Conservation (phyloP, 2,329 filamentous ascomycete genomes). For the Monosporascus ibericus region DNA sequence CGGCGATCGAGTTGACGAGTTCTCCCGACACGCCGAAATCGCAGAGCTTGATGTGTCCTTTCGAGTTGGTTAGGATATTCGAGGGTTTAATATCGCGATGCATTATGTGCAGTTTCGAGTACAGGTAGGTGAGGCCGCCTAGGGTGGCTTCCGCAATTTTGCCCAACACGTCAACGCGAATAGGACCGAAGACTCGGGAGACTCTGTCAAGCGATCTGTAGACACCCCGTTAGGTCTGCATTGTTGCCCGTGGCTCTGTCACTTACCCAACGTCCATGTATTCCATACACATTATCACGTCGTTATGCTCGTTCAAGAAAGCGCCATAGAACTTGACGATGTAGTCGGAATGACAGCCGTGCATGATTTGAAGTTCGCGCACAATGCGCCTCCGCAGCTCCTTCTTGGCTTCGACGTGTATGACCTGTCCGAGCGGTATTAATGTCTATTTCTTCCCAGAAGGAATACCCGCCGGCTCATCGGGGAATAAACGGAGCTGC, state of each 20-base stretch:
- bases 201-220: constrained; percentile 83
- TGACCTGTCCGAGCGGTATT: constrained; percentile 57
- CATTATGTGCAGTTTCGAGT: constrained; percentile 95
- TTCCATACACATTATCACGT: constrained; percentile 99
- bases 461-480: not conserved
- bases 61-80: constrained; percentile 93
- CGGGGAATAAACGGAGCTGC: not conserved
- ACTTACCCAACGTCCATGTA: constrained; percentile 98
- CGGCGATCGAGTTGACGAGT: constrained; percentile 93
- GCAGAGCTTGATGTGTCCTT: constrained; percentile 91
- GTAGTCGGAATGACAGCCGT: constrained; percentile 92
- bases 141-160: constrained; percentile 97
- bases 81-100: constrained; percentile 98
- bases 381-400: constrained; percentile 96
- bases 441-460: not conserved
- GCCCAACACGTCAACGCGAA: constrained; percentile 91
- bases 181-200: constrained; percentile 88
- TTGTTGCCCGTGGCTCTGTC: constrained; percentile 1
- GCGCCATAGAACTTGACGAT: constrained; percentile 98
- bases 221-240: constrained; percentile 16
- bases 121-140: constrained; percentile 89
- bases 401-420: constrained; percentile 96
- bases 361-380: constrained; percentile 95
- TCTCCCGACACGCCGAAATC: constrained; percentile 99
- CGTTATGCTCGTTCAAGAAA: constrained; percentile 91